A percentile compares a stretch with the other conserved stretches of the same genome.
Evolutionary conservation across 2,329 filamentous ascomycete species (phyloP).

Genomic region (Xenoacremonium recifei): DNA sequence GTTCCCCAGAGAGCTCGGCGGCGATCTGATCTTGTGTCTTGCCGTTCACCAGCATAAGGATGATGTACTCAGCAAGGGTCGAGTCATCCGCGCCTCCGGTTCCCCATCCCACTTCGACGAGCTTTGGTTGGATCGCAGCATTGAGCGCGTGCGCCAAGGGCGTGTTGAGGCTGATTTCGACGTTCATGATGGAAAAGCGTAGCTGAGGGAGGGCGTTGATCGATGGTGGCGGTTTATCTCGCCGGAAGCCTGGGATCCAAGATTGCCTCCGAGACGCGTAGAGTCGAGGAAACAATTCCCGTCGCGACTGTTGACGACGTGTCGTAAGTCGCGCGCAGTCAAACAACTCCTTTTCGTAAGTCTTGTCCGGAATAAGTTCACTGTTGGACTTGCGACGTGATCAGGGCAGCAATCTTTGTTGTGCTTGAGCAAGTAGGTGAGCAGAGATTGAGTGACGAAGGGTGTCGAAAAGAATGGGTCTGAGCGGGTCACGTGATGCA

Average conservation of each 20-base stretch:
- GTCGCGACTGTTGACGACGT: too few species aligned
- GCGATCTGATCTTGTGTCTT: constrained; percentile 91
- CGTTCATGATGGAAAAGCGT: constrained; percentile 59
- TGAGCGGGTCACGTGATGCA: constrained; percentile 28
- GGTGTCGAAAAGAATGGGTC: constrained; percentile 30
- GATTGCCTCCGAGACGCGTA: constrained; percentile 22
- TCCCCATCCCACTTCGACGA: constrained; percentile 91
- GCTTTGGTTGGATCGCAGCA: constrained; percentile 80
- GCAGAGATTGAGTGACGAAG: constrained; percentile 24
- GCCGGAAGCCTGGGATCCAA: constrained; percentile 14
- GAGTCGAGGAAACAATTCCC: constrained; percentile 21
- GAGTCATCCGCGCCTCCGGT: constrained; percentile 74
- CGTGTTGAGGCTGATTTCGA: constrained; percentile 74
- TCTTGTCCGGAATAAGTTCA: too few species aligned
- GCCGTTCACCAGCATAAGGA: constrained; percentile 94
- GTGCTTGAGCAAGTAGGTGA: constrained; percentile 25
- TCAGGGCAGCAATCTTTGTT: constrained; percentile 19
- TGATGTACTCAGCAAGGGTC: constrained; percentile 91
- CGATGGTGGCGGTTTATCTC: constrained; percentile 20
- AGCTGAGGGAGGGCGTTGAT: constrained; percentile 6
- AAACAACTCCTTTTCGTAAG: too few species aligned
- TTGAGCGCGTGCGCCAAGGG: constrained; percentile 83
- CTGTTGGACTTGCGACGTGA: constrained; percentile 16
- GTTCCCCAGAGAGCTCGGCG: constrained; percentile 80
- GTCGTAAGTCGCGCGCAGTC: too few species aligned